Evolutionary conservation across 2,329 filamentous ascomycete genomes (phyloP).

Genomic region (Talaromyces funiculosus): DNA sequence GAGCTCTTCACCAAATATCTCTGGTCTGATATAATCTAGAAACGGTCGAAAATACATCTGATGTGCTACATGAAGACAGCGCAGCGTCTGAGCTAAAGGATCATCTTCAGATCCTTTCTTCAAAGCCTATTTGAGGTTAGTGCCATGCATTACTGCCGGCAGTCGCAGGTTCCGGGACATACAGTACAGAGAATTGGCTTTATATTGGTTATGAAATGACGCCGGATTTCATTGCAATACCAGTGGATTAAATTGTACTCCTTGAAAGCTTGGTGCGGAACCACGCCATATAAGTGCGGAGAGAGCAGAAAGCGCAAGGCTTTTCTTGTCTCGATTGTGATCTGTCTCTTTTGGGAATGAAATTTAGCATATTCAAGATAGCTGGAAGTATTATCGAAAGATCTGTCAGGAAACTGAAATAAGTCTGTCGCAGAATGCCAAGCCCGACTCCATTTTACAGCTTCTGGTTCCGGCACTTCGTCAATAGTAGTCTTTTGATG

Average conservation of each 20-base stretch:
- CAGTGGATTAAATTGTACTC: conserved; percentile 34
- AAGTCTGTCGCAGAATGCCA: conserved; percentile 39
- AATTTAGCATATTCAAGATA: conserved; percentile 22
- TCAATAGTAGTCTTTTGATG: neutral
- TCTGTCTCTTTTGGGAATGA: conserved; percentile 22
- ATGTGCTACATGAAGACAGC: conserved; percentile 32
- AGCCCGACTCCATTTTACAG: conserved; percentile 33
- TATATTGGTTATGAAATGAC: conserved; percentile 39
- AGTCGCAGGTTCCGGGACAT: conserved; percentile 5
- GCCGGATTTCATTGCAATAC: conserved; percentile 40
- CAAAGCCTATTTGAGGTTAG: conserved; percentile 20
- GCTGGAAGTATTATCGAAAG: conserved; percentile 24
- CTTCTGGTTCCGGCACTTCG: conserved; percentile 22
- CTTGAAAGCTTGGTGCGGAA: conserved; percentile 15
- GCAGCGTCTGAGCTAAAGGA: conserved; percentile 28
- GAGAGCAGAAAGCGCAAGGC: conserved; percentile 31
- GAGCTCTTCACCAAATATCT: conserved; percentile 23
- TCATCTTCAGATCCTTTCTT: conserved; percentile 20
- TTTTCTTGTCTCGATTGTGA: conserved; percentile 26
- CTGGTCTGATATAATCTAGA: conserved; percentile 28
- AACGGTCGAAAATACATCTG: conserved; percentile 35
- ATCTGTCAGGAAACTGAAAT: conserved; percentile 33
- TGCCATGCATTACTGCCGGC: neutral
- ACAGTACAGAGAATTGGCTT: conserved; percentile 31
- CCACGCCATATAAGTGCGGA: conserved; percentile 17